Conservation (phyloP, 768 basidiomycete genomes). For the Podaxis sp. region DNA sequence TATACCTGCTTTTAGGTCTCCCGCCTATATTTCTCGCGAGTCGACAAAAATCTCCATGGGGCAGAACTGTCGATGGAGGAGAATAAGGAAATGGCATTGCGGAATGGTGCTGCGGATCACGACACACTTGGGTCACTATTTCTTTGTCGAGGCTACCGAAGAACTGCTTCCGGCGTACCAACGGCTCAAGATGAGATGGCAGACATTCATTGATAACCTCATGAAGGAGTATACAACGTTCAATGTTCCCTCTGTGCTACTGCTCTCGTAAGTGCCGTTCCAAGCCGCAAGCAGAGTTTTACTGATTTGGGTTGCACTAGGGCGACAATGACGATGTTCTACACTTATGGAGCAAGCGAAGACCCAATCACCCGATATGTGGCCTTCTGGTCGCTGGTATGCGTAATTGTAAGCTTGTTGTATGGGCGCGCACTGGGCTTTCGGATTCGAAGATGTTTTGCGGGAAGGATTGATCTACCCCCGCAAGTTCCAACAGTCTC, state of each 20-base stretch:
- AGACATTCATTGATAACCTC: constrained; percentile 12
- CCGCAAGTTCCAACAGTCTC: no score
- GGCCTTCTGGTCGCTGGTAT: constrained; percentile 49
- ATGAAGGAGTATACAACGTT: constrained; percentile 15
- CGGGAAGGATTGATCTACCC: no score
- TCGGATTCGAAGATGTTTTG: constrained; percentile 17
- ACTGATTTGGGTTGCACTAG: constrained; percentile 10
- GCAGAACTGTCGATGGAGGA: constrained; percentile 61
- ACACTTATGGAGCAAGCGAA: constrained; percentile 30
- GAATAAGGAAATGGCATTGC: constrained; percentile 38
- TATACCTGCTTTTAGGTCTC: no score
- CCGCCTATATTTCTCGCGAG: no score
- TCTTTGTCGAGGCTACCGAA: background rate
- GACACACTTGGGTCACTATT: background rate
- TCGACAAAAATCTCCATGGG: constrained; percentile 60
- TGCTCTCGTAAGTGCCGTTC: constrained; percentile 12
- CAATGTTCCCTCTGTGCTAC: constrained; percentile 12
- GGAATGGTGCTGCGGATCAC: background rate
- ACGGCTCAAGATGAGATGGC: constrained; percentile 7
- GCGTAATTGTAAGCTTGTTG: constrained; percentile 54
- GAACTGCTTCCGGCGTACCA: background rate
- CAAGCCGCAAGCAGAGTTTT: background rate
- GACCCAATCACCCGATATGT: constrained; percentile 51
- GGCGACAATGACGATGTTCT: constrained; percentile 26
- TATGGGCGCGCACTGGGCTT: constrained; percentile 60